Conservation (phyloP, 139 green algal genomes). For the Microglena sp. region DNA sequence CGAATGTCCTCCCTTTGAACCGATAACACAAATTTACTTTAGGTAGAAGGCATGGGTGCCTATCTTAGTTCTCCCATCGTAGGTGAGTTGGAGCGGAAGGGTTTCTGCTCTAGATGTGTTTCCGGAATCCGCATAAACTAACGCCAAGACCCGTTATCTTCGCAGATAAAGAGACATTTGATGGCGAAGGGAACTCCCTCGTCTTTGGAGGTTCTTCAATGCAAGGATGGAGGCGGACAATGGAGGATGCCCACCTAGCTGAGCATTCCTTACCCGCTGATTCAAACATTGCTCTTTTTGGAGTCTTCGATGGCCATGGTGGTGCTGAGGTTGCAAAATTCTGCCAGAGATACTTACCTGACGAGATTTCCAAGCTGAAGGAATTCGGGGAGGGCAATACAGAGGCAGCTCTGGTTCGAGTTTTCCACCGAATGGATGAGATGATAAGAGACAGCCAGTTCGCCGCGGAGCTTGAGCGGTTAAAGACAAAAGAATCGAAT, state of each 20-base stretch:
- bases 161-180: slow-evolving; percentile 45
- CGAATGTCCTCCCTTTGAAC: too few relatives aligned
- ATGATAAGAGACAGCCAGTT: slow-evolving; percentile 17
- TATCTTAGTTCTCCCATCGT: too few relatives aligned
- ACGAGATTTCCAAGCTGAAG: slow-evolving; percentile 52
- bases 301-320: slow-evolving; percentile 83
- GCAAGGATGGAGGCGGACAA: slow-evolving; percentile 77
- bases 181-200: slow-evolving; percentile 34
- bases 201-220: slow-evolving; percentile 63
- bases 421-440: slow-evolving; percentile 68
- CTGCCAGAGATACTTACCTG: slow-evolving; percentile 63
- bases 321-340: slow-evolving; percentile 81
- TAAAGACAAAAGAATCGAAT: slow-evolving; percentile 38
- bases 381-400: slow-evolving; percentile 44
- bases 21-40: too few relatives aligned
- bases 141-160: too few relatives aligned
- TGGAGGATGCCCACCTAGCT: slow-evolving; percentile 70
- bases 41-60: too few relatives aligned
- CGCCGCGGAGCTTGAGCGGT: slow-evolving; percentile 37
- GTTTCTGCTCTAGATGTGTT: too few relatives aligned
- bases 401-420: slow-evolving; percentile 50
- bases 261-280: slow-evolving; percentile 21
- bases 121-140: too few relatives aligned
- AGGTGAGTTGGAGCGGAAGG: too few relatives aligned
- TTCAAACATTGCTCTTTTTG: slow-evolving; percentile 51